Evolutionary conservation across 2,329 filamentous ascomycete species (phyloP), one percentile per base, ranked within the genome.

Genomic region (Amylocarpus encephaloides): DNA sequence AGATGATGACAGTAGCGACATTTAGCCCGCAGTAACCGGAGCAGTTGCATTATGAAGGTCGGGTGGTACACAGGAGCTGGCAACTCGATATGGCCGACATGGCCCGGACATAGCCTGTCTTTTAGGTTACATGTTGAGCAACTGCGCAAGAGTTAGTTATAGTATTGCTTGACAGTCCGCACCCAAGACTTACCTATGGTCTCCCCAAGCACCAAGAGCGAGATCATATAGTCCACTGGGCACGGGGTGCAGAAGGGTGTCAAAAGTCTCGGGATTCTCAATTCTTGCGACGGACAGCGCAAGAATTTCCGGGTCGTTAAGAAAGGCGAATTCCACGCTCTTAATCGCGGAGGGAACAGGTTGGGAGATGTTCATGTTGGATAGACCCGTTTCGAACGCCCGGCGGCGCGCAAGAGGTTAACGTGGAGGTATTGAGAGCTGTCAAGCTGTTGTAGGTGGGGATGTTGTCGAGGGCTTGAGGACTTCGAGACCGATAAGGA

Each of bases 31-130:
- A 98, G 77, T 41, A 98, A 75, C 40, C 88, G 85, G 56, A 94
- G 80, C 46, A 91, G 79, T 67, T 96, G 91, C 66, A 96, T 91
- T 75, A 98, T 86, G 65, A 96, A 97, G 1, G 90, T 86, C n/a
- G 92, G 88, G 68, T 98, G 92, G 67, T 97, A 98, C 46, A 96
- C 88, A 42, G 88, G 88, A 11, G 91, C 85, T 12, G 93, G 91
- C 11, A 98, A 82, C 62, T 96, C 89, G 67, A 98, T 95, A 66
- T 98, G 93, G 47, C 93, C 94, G 52, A 86, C 80, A 72, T 98
- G 94, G 50, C 94, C 94, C 6, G 92, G 89, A 67, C 94, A 98
- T 61, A 80, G 80, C 64, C 83, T 79, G 54, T 83, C 84, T 64
- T 84, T 86, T 59, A 95, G 78, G 60, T 92, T 88, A 72, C 93